These are phyloP conservation scores for Chlorella sp. DNA, from an alignment of 139 green algal genomes.

Conservation along the genomic window DNA sequence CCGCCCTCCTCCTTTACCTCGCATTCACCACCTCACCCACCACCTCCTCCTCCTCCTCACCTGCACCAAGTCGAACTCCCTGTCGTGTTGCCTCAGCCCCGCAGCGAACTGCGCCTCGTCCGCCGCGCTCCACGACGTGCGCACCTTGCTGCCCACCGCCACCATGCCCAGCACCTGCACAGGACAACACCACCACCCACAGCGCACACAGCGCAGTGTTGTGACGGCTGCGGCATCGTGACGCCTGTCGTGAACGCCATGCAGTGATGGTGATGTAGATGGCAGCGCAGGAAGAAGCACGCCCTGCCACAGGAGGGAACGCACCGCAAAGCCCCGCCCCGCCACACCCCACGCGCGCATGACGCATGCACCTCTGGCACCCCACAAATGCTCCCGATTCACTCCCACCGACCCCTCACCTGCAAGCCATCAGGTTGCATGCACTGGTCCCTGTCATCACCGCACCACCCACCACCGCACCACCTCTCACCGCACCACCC, in stretches of 20 bases:
- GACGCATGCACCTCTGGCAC: too few relatives aligned
- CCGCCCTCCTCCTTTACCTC: not conserved
- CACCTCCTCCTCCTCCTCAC: not conserved
- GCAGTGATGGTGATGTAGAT: not conserved
- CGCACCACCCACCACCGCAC: too few relatives aligned
- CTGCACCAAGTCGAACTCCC: conserved; percentile 4
- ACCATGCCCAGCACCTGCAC: not conserved
- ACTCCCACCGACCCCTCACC: not conserved
- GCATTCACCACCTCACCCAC: not conserved
- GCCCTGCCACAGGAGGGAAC: too few relatives aligned
- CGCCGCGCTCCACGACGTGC: not conserved
- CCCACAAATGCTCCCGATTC: too few relatives aligned
- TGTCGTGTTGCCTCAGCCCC: conserved; percentile 7
- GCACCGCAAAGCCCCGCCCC: too few relatives aligned
- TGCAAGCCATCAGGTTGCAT: not conserved
- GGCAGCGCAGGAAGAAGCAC: too few relatives aligned
- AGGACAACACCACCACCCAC: too few relatives aligned
- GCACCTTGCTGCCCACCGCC: conserved; percentile 3
- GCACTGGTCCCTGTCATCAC: too few relatives aligned
- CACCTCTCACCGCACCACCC: not conserved
- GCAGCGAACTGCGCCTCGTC: conserved; percentile 1
- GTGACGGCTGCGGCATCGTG: not conserved
- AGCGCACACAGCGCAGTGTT: not conserved
- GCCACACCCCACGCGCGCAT: too few relatives aligned
- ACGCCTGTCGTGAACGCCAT: not conserved